Evolutionary conservation across 2,329 filamentous ascomycete species (phyloP).

Genomic region (Penicillium sp.): DNA sequence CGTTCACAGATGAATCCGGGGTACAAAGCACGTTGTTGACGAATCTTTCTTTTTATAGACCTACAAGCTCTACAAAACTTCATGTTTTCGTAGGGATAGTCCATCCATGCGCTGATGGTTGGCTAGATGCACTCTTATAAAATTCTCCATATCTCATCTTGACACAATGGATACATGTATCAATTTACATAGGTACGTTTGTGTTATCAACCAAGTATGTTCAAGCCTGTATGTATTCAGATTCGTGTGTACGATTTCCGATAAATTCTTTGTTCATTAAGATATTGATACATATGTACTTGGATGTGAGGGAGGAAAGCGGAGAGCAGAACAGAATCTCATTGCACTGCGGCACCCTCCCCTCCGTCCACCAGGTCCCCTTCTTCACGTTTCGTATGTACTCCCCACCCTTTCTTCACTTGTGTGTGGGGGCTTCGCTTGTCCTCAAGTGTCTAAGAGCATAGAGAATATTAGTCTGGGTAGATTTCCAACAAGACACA

Average conservation of each 20-base stretch:
- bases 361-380: too few relatives aligned
- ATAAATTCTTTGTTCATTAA: neutral
- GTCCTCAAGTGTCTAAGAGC: neutral
- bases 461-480: neutral
- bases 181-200: neutral
- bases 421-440: neutral
- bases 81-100: too few relatives aligned
- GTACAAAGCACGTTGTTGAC: too few relatives aligned
- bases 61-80: too few relatives aligned
- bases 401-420: neutral
- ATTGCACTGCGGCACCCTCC: neutral
- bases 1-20: too few relatives aligned
- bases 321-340: neutral
- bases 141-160: neutral
- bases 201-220: neutral
- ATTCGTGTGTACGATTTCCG: neutral
- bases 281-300: neutral
- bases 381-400: neutral
- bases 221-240: neutral
- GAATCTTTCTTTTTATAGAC: too few relatives aligned
- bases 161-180: neutral
- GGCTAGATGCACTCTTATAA: too few relatives aligned
- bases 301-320: neutral
- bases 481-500: neutral
- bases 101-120: too few relatives aligned